Conservation (phyloP, 164 flowering plant species). For the Nymphaea colorata region DNA sequence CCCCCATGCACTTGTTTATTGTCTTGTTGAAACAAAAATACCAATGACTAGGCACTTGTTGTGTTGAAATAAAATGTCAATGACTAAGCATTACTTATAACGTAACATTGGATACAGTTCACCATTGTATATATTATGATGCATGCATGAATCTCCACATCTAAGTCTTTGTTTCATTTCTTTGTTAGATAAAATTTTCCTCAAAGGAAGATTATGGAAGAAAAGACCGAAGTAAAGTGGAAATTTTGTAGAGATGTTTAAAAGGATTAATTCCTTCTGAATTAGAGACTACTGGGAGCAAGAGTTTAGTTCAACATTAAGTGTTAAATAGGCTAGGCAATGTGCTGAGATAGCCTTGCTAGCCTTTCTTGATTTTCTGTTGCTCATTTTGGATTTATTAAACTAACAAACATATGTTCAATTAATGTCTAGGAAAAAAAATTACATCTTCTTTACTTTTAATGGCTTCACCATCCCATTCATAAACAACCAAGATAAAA, state of each 20-base stretch:
- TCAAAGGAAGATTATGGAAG: constrained; percentile 71
- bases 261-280: constrained; percentile 49
- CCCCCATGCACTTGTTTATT: background rate
- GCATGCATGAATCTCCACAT: constrained; percentile 1
- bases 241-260: constrained; percentile 51
- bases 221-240: constrained; percentile 70
- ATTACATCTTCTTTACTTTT: no score
- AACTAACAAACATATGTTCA: no score
- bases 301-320: constrained; percentile 24
- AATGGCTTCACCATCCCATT: no score
- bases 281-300: constrained; percentile 29
- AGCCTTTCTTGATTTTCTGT: background rate
- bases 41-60: no score
- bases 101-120: no score
- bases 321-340: constrained; percentile 66
- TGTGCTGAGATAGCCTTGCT: constrained; percentile 95
- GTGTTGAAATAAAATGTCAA: no score
- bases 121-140: background rate
- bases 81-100: background rate
- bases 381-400: background rate
- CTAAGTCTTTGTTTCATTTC: background rate
- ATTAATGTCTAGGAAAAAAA: no score
- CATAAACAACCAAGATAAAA: no score
- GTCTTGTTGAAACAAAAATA: background rate
- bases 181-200: constrained; percentile 61